Conservation (phyloP, 805 yeast species). For the Sugiyamaella smithiae region DNA sequence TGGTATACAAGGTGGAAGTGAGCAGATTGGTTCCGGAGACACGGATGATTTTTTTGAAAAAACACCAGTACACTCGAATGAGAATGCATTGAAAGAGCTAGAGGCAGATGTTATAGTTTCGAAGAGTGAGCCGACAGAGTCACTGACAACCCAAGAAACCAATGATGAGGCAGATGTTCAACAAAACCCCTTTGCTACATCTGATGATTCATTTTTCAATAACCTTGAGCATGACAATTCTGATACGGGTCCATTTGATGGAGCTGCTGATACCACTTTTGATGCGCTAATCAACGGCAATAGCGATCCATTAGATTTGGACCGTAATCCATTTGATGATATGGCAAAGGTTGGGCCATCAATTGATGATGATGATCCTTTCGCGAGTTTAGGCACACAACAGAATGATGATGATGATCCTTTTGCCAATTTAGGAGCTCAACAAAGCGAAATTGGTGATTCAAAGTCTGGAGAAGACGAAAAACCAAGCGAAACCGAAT, state of each 20-base stretch:
- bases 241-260: background rate
- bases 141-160: too few species aligned
- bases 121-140: too few species aligned
- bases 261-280: background rate
- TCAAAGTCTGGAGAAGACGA: background rate
- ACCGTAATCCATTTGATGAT: conserved; percentile 7
- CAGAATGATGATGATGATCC: conserved; percentile 4
- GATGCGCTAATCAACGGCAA: background rate
- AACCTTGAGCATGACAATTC: background rate
- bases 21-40: too few species aligned
- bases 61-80: too few species aligned
- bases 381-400: background rate
- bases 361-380: conserved; percentile 7
- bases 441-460: background rate
- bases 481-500: background rate
- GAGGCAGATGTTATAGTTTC: too few species aligned
- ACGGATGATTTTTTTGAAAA: too few species aligned
- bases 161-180: background rate
- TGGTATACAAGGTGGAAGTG: too few species aligned
- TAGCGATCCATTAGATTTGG: background rate
- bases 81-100: too few species aligned
- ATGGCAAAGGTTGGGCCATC: background rate
- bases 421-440: background rate
- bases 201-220: background rate
- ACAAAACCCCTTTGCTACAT: background rate